phyloP scores from a whole-genome alignment of 2,329 filamentous ascomycete genomes.

The Ambrosiella cleistominuta region DNA sequence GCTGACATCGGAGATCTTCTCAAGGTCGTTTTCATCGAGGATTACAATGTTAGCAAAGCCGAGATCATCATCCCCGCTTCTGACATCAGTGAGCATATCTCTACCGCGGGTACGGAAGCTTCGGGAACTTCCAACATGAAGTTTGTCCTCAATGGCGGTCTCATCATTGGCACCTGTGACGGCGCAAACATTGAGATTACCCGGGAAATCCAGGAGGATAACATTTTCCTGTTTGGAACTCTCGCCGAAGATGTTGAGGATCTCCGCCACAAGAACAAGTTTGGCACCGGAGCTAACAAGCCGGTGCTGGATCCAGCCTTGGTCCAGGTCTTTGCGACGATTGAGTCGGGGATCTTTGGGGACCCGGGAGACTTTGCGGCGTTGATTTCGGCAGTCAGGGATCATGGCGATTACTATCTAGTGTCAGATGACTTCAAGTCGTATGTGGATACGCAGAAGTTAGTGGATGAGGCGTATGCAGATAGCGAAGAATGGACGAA shows the following conservation, averaged over 20 bases:
- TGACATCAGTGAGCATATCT: conserved; percentile 96
- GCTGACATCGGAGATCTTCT: conserved; percentile 79
- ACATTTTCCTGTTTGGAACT: conserved; percentile 97
- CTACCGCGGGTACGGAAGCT: conserved; percentile 83
- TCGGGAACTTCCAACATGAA: conserved; percentile 98
- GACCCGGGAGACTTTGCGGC: conserved; percentile 62
- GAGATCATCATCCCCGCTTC: conserved; percentile 91
- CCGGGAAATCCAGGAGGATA: conserved; percentile 85
- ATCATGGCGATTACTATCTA: conserved; percentile 94
- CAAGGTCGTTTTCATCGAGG: conserved; percentile 93
- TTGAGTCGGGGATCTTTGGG: conserved; percentile 67
- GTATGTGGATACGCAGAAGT: conserved; percentile 75
- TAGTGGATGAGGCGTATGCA: conserved; percentile 83
- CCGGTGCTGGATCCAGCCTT: conserved; percentile 52
- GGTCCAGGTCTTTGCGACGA: conserved; percentile 64
- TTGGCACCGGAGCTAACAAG: conserved; percentile 46
- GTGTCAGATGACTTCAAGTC: conserved; percentile 95
- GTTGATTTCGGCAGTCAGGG: conserved; percentile 66
- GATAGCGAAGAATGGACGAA: conserved; percentile 85
- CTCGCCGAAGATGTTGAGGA: conserved; percentile 93
- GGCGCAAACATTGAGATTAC: conserved; percentile 98
- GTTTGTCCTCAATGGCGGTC: conserved; percentile 89
- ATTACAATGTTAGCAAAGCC: conserved; percentile 99
- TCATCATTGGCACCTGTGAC: conserved; percentile 96
- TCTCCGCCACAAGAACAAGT: conserved; percentile 76